Evolutionary conservation across 1,284 basidiomycete species (phyloP).

Genomic region (Omphalotus olearius): DNA sequence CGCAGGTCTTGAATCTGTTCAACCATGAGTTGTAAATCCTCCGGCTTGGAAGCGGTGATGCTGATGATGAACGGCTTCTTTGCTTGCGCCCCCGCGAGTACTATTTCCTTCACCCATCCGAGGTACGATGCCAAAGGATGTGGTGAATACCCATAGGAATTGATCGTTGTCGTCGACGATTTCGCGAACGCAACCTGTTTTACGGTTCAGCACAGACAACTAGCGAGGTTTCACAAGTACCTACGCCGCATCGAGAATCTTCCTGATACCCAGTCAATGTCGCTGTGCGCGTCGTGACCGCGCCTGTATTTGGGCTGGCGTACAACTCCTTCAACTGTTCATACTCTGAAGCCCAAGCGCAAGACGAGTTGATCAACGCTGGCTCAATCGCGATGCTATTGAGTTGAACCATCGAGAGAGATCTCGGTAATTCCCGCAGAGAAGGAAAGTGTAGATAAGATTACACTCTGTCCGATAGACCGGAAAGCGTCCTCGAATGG

Average conservation of each 20-base stretch:
- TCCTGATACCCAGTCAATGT: constrained; percentile 66
- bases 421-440: too few relatives aligned
- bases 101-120: constrained; percentile 54
- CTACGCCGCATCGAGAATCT: constrained; percentile 54
- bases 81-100: constrained; percentile 28
- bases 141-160: constrained; percentile 81
- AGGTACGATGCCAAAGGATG: constrained; percentile 62
- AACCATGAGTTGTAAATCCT: constrained; percentile 52
- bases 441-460: too few relatives aligned
- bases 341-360: constrained; percentile 71
- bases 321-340: constrained; percentile 61
- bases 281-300: constrained; percentile 72
- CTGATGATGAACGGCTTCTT: constrained; percentile 73
- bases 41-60: constrained; percentile 56
- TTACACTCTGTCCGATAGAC: too few relatives aligned
- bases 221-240: constrained; percentile 13
- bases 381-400: constrained; percentile 48
- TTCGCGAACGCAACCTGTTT: constrained; percentile 55
- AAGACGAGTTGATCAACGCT: constrained; percentile 70
- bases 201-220: constrained; percentile 4
- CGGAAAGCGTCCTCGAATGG: too few relatives aligned
- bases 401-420: constrained; percentile 40
- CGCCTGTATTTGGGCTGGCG: constrained; percentile 62
- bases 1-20: constrained; percentile 53
- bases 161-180: constrained; percentile 52